Percentiles rank a stretch among this genome's conserved stretches.
phyloP scores from a whole-genome alignment of 2,329 filamentous ascomycete genomes.

The Spiromastix sp. region DNA sequence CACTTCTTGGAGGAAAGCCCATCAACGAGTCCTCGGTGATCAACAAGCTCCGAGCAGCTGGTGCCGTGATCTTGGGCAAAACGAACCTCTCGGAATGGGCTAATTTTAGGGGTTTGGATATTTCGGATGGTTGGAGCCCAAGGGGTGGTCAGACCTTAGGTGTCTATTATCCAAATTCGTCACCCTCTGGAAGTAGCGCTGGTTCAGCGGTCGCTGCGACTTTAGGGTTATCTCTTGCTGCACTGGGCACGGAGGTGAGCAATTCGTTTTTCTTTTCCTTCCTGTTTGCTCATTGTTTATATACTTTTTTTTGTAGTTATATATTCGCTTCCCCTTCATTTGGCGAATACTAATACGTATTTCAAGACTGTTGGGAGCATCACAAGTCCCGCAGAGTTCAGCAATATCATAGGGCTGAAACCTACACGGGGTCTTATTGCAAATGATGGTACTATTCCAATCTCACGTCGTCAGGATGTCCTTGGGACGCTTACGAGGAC shows the following conservation, averaged over 20 bases:
- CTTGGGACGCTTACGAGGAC: constrained; percentile 49
- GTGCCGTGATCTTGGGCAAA: constrained; percentile 57
- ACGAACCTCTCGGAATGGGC: constrained; percentile 56
- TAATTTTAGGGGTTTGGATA: constrained; percentile 48
- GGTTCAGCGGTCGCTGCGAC: constrained; percentile 52
- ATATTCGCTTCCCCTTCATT: no score
- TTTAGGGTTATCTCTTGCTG: constrained; percentile 48
- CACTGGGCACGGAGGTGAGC: constrained; percentile 50
- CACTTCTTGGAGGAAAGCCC: constrained; percentile 49
- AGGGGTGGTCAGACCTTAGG: constrained; percentile 52
- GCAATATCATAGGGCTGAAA: constrained; percentile 58
- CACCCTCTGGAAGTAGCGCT: constrained; percentile 51
- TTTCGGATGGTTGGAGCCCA: constrained; percentile 52
- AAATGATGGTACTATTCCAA: constrained; percentile 48
- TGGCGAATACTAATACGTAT: no score
- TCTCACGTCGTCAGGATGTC: constrained; percentile 47
- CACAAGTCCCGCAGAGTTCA: constrained; percentile 23
- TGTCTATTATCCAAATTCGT: constrained; percentile 52
- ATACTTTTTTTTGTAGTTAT: no score
- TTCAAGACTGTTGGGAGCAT: no score
- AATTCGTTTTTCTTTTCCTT: no score
- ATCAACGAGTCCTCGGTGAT: constrained; percentile 49
- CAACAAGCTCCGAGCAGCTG: constrained; percentile 49
- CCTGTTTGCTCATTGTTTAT: no score
- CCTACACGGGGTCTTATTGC: constrained; percentile 57